phyloP scores from a whole-genome alignment of 2,329 filamentous ascomycete genomes.

The Aspergillus phoenicis region DNA sequence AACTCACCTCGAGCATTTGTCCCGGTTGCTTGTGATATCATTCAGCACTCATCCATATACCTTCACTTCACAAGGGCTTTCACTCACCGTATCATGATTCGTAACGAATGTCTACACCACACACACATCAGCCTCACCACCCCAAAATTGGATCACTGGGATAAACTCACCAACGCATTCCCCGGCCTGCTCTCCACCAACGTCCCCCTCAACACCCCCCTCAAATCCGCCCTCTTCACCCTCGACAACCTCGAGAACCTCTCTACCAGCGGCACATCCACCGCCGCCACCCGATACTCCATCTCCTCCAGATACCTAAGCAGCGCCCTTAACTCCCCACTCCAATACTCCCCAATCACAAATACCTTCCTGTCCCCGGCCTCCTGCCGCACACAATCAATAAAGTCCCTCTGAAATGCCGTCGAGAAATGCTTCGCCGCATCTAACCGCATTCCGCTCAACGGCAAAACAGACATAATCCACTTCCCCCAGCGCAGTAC shows the following conservation, averaged over 20 bases:
- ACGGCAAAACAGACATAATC: slow-evolving; percentile 62
- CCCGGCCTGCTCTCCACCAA: slow-evolving; percentile 58
- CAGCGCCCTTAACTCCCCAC: slow-evolving; percentile 59
- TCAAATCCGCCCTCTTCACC: slow-evolving; percentile 60
- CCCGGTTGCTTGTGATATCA: slow-evolving; percentile 14
- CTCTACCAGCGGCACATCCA: slow-evolving; percentile 63
- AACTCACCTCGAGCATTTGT: slow-evolving; percentile 18
- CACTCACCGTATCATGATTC: slow-evolving; percentile 67
- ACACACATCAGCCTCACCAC: background rate
- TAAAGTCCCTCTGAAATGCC: slow-evolving; percentile 67
- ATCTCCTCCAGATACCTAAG: slow-evolving; percentile 60
- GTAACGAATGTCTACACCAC: slow-evolving; percentile 67
- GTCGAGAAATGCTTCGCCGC: slow-evolving; percentile 73
- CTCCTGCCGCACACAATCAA: slow-evolving; percentile 57
- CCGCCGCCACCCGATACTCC: slow-evolving; percentile 62
- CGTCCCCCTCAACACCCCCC: slow-evolving; percentile 64
- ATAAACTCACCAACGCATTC: slow-evolving; percentile 55
- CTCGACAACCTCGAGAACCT: slow-evolving; percentile 64
- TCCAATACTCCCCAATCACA: slow-evolving; percentile 72
- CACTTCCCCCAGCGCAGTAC: slow-evolving; percentile 69
- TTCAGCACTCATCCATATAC: background rate
- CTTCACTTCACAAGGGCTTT: too few relatives aligned
- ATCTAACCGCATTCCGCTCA: slow-evolving; percentile 70
- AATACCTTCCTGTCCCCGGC: slow-evolving; percentile 59
- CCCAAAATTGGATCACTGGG: too few relatives aligned